Conservation (phyloP, 2,329 filamentous ascomycete genomes). For the Hypoxylon sp. region DNA sequence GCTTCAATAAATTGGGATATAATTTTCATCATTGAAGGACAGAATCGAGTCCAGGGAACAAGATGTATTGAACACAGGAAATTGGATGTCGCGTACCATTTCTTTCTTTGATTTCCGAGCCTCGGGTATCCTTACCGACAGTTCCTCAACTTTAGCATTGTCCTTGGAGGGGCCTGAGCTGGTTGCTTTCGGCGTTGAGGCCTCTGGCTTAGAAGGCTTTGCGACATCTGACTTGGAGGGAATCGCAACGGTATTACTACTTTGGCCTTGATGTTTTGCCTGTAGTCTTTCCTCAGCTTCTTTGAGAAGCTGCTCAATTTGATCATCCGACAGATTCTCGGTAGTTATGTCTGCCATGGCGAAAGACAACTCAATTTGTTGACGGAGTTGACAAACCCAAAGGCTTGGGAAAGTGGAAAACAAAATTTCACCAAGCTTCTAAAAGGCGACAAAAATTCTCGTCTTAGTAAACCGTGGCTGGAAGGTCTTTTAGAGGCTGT, state of each 20-base stretch:
- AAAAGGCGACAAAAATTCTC: slow-evolving; percentile 24
- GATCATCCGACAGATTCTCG: slow-evolving; percentile 71
- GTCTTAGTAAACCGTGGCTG: slow-evolving; percentile 18
- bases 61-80: not conserved
- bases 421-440: slow-evolving; percentile 30
- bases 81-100: slow-evolving; percentile 49
- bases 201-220: slow-evolving; percentile 37
- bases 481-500: slow-evolving; percentile 9
- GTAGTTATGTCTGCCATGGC: slow-evolving; percentile 52
- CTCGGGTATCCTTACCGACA: slow-evolving; percentile 52
- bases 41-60: slow-evolving; percentile 11
- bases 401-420: slow-evolving; percentile 12
- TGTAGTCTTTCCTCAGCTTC: slow-evolving; percentile 73
- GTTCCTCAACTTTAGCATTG: slow-evolving; percentile 39
- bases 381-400: slow-evolving; percentile 8
- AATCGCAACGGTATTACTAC: slow-evolving; percentile 50
- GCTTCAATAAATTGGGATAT: slow-evolving; percentile 82
- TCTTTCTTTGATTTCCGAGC: slow-evolving; percentile 52
- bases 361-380: slow-evolving; percentile 30
- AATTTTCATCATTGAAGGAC: slow-evolving; percentile 79
- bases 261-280: slow-evolving; percentile 48
- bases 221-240: slow-evolving; percentile 54
- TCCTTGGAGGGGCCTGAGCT: slow-evolving; percentile 24
- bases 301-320: slow-evolving; percentile 74
- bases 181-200: slow-evolving; percentile 26